These are phyloP conservation scores for Fomitopsis schrenkii DNA, from an alignment of 1,284 basidiomycete species.

Conservation along the genomic window DNA sequence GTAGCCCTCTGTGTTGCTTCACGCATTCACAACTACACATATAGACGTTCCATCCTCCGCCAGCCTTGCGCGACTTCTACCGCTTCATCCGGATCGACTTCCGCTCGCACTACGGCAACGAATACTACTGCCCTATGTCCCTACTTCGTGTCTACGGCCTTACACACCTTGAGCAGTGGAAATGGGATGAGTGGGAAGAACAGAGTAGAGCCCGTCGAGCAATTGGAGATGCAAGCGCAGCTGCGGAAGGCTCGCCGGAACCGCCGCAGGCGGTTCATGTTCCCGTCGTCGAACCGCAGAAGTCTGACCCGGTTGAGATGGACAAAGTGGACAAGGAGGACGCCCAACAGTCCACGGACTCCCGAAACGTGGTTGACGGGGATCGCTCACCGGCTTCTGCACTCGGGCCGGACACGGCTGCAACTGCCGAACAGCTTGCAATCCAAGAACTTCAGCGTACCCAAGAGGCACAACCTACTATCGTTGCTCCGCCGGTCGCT, in stretches of 20 bases:
- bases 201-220: conserved; percentile 49
- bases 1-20: background rate
- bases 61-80: conserved; percentile 75
- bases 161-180: conserved; percentile 95
- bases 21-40: background rate
- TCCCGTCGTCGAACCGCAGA: conserved; percentile 4
- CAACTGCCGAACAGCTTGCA: too few relatives aligned
- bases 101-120: conserved; percentile 88
- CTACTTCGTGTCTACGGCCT: conserved; percentile 93
- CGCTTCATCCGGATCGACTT: conserved; percentile 96
- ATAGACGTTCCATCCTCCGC: conserved; percentile 76
- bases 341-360: background rate
- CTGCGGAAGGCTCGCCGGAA: conserved; percentile 21
- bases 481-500: too few relatives aligned
- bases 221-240: conserved; percentile 18
- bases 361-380: background rate
- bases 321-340: background rate
- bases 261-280: conserved; percentile 14
- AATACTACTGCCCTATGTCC: conserved; percentile 95
- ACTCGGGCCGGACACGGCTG: too few relatives aligned
- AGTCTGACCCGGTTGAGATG: background rate
- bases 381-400: background rate
- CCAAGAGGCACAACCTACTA: too few relatives aligned
- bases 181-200: conserved; percentile 79
- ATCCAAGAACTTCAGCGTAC: too few relatives aligned